Conservation (phyloP, 2,329 filamentous ascomycete genomes). For the Capronia americana region DNA sequence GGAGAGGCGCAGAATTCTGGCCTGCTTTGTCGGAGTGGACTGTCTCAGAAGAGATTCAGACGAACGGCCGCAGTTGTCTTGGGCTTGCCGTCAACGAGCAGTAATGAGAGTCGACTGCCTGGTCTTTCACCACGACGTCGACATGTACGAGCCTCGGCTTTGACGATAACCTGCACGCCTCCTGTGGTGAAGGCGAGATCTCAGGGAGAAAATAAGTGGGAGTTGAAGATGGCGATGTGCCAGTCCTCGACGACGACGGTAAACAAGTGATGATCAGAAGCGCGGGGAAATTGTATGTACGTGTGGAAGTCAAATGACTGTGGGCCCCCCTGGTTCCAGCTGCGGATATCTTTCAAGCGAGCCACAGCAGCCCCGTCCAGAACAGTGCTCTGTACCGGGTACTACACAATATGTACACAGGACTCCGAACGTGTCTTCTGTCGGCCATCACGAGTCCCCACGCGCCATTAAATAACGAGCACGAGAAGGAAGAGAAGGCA, state of each 20-base stretch:
- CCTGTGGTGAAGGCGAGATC: neutral
- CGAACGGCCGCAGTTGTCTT: neutral
- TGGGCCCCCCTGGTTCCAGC: neutral
- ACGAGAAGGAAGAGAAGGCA: neutral
- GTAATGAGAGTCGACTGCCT: neutral
- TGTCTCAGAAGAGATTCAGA: neutral
- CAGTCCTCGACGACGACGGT: neutral
- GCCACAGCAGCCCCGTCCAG: neutral
- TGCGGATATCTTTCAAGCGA: too few relatives aligned
- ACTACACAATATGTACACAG: too few relatives aligned
- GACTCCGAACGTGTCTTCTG: neutral
- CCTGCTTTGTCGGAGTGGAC: neutral
- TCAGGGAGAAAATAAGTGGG: neutral
- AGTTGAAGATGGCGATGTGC: neutral
- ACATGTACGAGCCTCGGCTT: neutral
- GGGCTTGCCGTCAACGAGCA: neutral
- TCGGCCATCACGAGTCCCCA: too few relatives aligned
- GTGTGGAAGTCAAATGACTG: neutral
- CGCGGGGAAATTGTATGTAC: slow-evolving; percentile 3
- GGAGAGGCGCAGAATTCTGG: neutral
- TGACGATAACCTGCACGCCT: neutral
- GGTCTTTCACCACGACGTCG: neutral
- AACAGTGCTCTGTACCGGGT: neutral
- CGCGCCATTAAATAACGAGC: neutral
- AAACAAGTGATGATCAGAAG: neutral